These are phyloP conservation scores for Nemania abortiva DNA, from an alignment of 2,329 filamentous ascomycete genomes.

Conservation along the genomic window DNA sequence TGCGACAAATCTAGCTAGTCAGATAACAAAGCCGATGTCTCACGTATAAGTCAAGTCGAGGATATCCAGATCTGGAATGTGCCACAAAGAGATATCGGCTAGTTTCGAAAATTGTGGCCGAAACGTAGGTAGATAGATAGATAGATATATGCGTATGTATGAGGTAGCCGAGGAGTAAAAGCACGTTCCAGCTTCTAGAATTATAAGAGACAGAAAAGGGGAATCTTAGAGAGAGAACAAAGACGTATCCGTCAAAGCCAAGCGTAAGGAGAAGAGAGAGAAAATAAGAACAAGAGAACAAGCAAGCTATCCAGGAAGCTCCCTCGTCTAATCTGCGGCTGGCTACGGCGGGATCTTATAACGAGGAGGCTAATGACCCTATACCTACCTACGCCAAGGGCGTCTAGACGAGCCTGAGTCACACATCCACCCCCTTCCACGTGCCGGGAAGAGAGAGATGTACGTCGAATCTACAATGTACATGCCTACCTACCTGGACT, in stretches of 20 bases:
- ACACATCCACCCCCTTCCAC: slow-evolving; percentile 16
- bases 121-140: neutral
- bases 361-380: slow-evolving; percentile 17
- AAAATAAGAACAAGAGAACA: slow-evolving; percentile 17
- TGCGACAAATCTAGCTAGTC: neutral
- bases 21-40: neutral
- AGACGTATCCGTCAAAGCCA: neutral
- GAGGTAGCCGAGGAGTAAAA: neutral
- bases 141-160: neutral
- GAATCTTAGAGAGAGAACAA: neutral
- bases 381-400: slow-evolving; percentile 22
- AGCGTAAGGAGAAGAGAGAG: slow-evolving; percentile 9
- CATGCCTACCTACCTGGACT: neutral
- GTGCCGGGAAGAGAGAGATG: slow-evolving; percentile 12
- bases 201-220: neutral
- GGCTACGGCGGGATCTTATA: slow-evolving; percentile 13
- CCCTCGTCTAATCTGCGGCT: neutral
- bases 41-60: neutral
- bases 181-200: neutral
- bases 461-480: neutral
- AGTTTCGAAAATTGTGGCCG: neutral
- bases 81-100: neutral
- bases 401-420: slow-evolving; percentile 23
- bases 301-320: slow-evolving; percentile 4
- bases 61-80: slow-evolving; percentile 13